Evolutionary conservation across 345 rosid species (phyloP), one percentile per base, ranked within the genome.

Genomic region (Salix arbutifolia): DNA sequence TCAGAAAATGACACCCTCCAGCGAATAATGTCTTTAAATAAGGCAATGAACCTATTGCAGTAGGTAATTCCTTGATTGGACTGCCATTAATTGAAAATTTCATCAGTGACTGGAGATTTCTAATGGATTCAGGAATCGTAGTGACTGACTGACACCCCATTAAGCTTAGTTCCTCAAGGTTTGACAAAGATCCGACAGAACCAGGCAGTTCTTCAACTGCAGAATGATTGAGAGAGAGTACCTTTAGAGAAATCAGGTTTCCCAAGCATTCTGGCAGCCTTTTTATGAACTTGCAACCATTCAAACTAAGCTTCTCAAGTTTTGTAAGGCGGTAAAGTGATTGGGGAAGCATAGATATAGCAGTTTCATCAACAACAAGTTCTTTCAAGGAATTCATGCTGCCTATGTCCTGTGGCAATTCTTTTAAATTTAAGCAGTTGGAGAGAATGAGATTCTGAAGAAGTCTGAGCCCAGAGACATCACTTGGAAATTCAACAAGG

Each of bases 361-460:
- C 77, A 14, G 93, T 90, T 16, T 18, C 1, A 78, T 90, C 88
- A 60, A 78, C 17, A 58, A 73, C 71, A 70, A 90, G 88, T 71
- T 86, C 85, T 65, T 74, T 84, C 62, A 90, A 77, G 42, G 90
- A 85, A 52, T 21, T 76, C 91, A 89, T 88, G 73, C 79, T 67
- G 19, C 86, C 80, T 16, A 85, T 31, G 67, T 72, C 74, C 77
- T 83, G 56, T 10, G 93, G 90, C 65, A 90, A 77, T 72, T 75
- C 80, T 67, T 71, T 78, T 26, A 90, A 65, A 8, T 81, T 74
- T 37, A 30, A 52, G 77, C 90, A 89, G 42, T 44, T 65, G n/a
- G 80, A 84, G 40, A 89, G 89, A 68, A 68, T 23, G 68, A 89
- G 86, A 16, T 28, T 87, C 71, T 86, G 46, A 38, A 87, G 90